Evolutionary conservation across 768 basidiomycete genomes (phyloP).

Genomic region (Amyloporia xantha): DNA sequence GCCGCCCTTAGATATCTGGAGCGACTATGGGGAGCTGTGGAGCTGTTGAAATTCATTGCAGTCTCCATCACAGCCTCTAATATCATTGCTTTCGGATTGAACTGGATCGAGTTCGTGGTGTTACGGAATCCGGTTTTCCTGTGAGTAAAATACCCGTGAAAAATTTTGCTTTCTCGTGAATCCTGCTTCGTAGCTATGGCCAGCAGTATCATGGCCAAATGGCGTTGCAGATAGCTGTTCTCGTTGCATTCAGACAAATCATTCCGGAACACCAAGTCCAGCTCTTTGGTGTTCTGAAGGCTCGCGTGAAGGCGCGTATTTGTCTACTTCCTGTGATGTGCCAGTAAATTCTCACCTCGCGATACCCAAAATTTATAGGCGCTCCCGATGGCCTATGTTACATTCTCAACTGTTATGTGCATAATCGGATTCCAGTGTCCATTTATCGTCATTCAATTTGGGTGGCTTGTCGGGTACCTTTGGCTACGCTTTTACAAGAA

Average conservation of each 20-base stretch:
- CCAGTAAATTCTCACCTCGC: too few relatives aligned
- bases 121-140: conserved; percentile 72
- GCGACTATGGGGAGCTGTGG: conserved; percentile 86
- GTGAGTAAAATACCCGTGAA: conserved; percentile 40
- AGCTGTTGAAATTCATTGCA: conserved; percentile 80
- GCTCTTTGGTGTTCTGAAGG: conserved; percentile 73
- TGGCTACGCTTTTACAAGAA: conserved; percentile 98
- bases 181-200: conserved; percentile 53
- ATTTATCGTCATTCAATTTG: conserved; percentile 94
- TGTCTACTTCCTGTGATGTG: too few relatives aligned
- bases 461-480: conserved; percentile 95
- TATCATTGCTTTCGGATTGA: conserved; percentile 80
- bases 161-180: conserved; percentile 1
- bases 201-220: conserved; percentile 91
- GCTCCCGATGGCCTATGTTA: conserved; percentile 91
- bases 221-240: conserved; percentile 79
- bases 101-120: conserved; percentile 78
- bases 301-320: conserved; percentile 76
- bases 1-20: conserved; percentile 87
- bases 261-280: conserved; percentile 99
- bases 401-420: conserved; percentile 80
- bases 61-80: conserved; percentile 78
- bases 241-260: conserved; percentile 96
- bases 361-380: conserved; percentile 50
- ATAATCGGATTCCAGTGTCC: conserved; percentile 82